A percentile compares a stretch with the other conserved stretches of the same genome.
Evolutionary conservation across 345 rosid genomes (phyloP).

Genomic region (Syzygium aqueum): DNA sequence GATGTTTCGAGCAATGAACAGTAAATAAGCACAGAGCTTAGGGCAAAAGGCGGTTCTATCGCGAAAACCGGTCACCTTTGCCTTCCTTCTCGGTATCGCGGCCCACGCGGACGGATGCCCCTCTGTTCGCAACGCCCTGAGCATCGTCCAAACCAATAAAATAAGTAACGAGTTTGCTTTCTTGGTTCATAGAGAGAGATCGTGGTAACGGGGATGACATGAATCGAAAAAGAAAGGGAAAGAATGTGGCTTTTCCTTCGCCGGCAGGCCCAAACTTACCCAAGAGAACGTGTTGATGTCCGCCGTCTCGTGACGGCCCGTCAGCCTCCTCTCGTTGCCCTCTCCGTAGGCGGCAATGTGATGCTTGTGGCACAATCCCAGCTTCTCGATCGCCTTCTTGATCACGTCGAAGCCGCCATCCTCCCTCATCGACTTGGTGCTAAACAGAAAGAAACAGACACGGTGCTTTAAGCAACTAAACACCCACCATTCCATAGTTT

Average conservation of each 20-base stretch:
- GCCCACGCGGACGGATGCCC: conserved; percentile 77
- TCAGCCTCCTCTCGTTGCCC: conserved; percentile 75
- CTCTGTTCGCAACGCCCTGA: conserved; percentile 81
- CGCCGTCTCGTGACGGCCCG: conserved; percentile 80
- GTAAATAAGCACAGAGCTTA: background rate
- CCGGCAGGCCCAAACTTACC: conserved; percentile 17
- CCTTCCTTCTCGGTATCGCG: conserved; percentile 68
- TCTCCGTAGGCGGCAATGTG: conserved; percentile 77
- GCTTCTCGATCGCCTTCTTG: conserved; percentile 67
- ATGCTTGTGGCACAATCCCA: conserved; percentile 60
- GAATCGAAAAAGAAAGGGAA: background rate
- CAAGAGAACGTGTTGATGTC: conserved; percentile 67
- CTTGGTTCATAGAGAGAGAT: accelerated
- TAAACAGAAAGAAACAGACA: background rate
- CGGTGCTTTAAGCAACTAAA: background rate
- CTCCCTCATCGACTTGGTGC: conserved; percentile 80
- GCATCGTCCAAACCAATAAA: background rate
- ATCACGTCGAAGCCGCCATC: conserved; percentile 60
- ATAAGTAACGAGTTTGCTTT: background rate
- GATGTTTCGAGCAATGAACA: no score
- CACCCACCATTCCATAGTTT: background rate
- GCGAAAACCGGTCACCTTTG: conserved; percentile 23
- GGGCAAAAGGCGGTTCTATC: background rate
- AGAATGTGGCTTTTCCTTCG: background rate
- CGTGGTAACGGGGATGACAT: background rate